Evolutionary conservation across 75 land plant genomes (phyloP).

Genomic region (Picea glauca): DNA sequence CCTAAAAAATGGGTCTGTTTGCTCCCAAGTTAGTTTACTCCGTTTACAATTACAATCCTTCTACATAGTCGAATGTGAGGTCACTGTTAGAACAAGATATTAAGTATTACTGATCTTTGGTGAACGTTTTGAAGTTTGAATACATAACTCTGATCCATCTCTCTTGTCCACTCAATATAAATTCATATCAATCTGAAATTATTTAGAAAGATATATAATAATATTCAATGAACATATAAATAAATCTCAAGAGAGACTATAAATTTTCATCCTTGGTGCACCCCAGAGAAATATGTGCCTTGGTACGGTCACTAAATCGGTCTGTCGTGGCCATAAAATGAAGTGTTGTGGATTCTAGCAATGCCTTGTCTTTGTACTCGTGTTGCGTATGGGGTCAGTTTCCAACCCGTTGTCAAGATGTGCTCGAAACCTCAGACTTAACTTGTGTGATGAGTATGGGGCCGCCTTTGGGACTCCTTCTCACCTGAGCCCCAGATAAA

Average conservation of each 20-base stretch:
- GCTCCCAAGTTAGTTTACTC: too few species aligned
- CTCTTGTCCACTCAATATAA: slow-evolving; percentile 1
- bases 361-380: too few species aligned
- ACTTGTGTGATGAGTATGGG: too few species aligned
- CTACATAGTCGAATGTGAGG: slow-evolving; percentile 17
- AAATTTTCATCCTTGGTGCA: slow-evolving; percentile 36
- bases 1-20: too few species aligned
- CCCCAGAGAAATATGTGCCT: slow-evolving; percentile 37
- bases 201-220: neutral
- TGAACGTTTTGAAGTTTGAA: slow-evolving; percentile 14
- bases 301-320: neutral
- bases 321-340: too few species aligned
- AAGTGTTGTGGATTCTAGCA: too few species aligned
- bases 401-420: too few species aligned
- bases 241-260: neutral
- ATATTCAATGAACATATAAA: neutral
- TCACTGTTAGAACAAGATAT: slow-evolving; percentile 9
- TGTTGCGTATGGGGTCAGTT: too few species aligned
- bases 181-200: too few species aligned
- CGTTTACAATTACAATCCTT: slow-evolving; percentile 12
- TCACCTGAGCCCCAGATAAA: too few species aligned
- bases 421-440: too few species aligned
- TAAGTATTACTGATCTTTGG: slow-evolving; percentile 14
- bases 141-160: slow-evolving; percentile 12
- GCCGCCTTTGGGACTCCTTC: too few species aligned